Base-by-base conservation (phyloP, 495 filamentous ascomycete genomes). In the Lophiotrema nucula region DNA sequence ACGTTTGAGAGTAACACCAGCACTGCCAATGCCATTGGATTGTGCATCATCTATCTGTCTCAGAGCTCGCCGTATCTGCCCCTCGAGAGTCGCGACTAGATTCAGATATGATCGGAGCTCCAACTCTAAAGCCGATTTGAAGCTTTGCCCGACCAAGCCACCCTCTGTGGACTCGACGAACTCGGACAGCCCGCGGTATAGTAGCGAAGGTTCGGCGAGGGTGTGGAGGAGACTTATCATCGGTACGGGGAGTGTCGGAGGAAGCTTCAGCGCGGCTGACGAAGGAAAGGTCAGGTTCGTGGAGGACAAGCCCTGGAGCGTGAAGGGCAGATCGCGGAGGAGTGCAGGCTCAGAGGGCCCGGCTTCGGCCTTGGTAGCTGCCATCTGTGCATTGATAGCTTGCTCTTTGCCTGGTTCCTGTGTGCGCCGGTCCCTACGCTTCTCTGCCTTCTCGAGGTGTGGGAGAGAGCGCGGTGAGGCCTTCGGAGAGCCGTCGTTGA, bases 1-100 rank as follows among this genome's bases (percentile, higher is more conserved):
- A 55, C 95, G 79, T 67, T 97, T 97, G 44, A 99, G 75, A 0
- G 93, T 97, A 22, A 99, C 92, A n/a, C 90, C 90, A 6, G 88
- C 88, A 62, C 91, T 96, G 11, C 89, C 84, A 39, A 92, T 80
- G 10, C 84, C 83, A 31, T 80, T 80, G 1, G 84, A 79, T 23
- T 85, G 81, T 16, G 72, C 77, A 37, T 83, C 81, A 62, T 90
- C 84, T 11, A 88, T 73, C 47, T 85, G 80, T 10, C 84, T 77
- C 53, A 90, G 74, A 6, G 91, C 89, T 58, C 89, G 79, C 51
- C 92, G 80, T 41, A 97, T 96, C 67, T 97, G 90, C n/a, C 86
- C 87, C 73, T 99, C 95, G 35, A 99, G 70, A 0, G 91, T 95
- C 25, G 92, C 91, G 24, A 99, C 87, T 5, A 97, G 79, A n/a